A percentile compares a stretch with the other conserved stretches of the same genome.
Evolutionary conservation across 306 rosid genomes (phyloP).

Genomic region (Cucurbita ficifolia): DNA sequence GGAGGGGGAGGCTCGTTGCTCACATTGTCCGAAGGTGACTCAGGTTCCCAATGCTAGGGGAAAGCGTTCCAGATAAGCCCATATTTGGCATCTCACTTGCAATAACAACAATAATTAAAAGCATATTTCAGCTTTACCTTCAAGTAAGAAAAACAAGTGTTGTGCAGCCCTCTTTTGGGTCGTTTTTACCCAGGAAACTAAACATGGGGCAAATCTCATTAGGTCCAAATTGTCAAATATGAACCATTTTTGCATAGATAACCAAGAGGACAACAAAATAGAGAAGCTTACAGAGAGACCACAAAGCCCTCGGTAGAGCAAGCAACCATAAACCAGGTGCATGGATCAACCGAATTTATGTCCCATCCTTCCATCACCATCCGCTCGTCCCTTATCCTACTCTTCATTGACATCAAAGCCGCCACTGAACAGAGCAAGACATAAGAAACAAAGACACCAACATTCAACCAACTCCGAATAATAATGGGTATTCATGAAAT

Average conservation of each 20-base stretch:
- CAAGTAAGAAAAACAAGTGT: background rate
- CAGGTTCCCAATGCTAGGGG: conserved; percentile 70
- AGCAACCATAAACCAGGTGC: conserved; percentile 86
- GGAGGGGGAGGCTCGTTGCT: conserved; percentile 15
- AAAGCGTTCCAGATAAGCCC: conserved; percentile 63
- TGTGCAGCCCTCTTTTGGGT: background rate
- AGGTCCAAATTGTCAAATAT: background rate
- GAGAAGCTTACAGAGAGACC: conserved; percentile 52
- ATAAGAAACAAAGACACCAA: background rate
- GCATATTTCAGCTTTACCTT: background rate
- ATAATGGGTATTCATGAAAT: conserved; percentile 3
- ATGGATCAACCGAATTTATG: conserved; percentile 90
- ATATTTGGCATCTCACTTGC: conserved; percentile 70
- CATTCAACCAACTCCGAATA: background rate
- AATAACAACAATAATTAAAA: background rate
- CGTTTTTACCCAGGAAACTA: background rate
- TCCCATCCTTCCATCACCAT: conserved; percentile 75
- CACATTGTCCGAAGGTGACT: conserved; percentile 69
- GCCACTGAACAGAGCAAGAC: conserved; percentile 40
- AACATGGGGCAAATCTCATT: background rate
- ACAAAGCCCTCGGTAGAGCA: conserved; percentile 76
- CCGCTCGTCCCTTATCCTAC: conserved; percentile 45
- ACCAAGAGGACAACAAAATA: background rate
- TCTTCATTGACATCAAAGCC: conserved; percentile 91
- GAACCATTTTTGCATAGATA: background rate